A percentile compares a stretch with the other conserved stretches of the same genome.
These are phyloP conservation scores for Fusarium anguioides DNA, from an alignment of 2,329 filamentous ascomycete species.

Conservation along the genomic window DNA sequence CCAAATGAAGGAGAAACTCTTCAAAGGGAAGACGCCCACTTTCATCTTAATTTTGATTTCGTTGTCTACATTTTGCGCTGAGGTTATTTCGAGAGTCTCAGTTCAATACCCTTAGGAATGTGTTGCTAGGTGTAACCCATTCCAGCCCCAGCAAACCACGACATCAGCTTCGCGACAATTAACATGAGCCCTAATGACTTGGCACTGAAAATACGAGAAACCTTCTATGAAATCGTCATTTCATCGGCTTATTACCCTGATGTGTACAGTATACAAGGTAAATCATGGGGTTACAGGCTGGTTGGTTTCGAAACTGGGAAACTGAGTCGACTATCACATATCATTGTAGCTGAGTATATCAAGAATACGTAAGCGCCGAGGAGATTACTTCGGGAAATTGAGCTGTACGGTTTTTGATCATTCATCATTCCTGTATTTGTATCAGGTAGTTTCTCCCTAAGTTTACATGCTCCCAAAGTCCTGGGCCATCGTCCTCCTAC, in stretches of 20 bases:
- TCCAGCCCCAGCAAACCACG: constrained; percentile 46
- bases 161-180: constrained; percentile 15
- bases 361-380: constrained; percentile 18
- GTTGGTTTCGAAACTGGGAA: background rate
- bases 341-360: constrained; percentile 5
- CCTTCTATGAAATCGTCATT: background rate
- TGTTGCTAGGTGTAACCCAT: constrained; percentile 53
- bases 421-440: constrained; percentile 48
- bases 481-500: constrained; percentile 50
- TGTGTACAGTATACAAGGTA: background rate
- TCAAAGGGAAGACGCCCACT: constrained; percentile 27
- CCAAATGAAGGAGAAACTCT: constrained; percentile 30
- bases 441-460: constrained; percentile 46
- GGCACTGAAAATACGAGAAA: background rate
- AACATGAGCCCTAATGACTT: constrained; percentile 11
- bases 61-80: constrained; percentile 21
- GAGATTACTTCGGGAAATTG: constrained; percentile 29
- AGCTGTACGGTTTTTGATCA: constrained; percentile 37
- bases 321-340: background rate
- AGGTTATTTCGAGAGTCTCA: constrained; percentile 47
- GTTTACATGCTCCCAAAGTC: constrained; percentile 50
- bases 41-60: constrained; percentile 36
- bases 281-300: background rate
- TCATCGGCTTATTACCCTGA: constrained; percentile 1
- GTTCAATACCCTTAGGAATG: constrained; percentile 52